Evolutionary conservation across 257 asterid species (phyloP).

Genomic region (Forsythia viridissima): DNA sequence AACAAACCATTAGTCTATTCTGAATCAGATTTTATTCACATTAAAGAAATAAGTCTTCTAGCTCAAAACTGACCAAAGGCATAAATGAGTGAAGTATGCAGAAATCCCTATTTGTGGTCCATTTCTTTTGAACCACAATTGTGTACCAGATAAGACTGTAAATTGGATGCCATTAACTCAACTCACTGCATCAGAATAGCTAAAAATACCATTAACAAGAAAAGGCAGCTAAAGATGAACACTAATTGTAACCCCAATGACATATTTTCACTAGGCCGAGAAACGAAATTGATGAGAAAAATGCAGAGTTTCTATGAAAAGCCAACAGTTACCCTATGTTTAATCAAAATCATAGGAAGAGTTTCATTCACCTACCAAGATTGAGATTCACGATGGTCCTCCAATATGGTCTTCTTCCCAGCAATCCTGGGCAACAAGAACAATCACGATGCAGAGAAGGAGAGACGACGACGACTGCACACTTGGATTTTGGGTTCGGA

Average conservation of each 20-base stretch:
- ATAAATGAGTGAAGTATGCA: not conserved
- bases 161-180: constrained; percentile 17
- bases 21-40: too few relatives aligned
- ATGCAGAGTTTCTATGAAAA: constrained; percentile 12
- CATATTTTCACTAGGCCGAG: constrained; percentile 25
- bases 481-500: too few relatives aligned
- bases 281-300: constrained; percentile 18
- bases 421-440: too few relatives aligned
- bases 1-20: not conserved
- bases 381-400: too few relatives aligned
- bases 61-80: not conserved
- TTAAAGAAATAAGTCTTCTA: not conserved
- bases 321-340: constrained; percentile 24
- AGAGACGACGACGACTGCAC: too few relatives aligned
- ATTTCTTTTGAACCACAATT: not conserved
- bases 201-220: constrained; percentile 27
- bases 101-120: not conserved
- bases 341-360: constrained; percentile 28
- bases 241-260: constrained; percentile 29
- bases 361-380: too few relatives aligned
- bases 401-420: too few relatives aligned
- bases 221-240: constrained; percentile 14
- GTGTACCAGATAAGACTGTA: not conserved
- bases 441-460: too few relatives aligned
- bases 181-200: constrained; percentile 30